phyloP scores from a whole-genome alignment of 2,329 filamentous ascomycete species.

The Ophiostoma sp. region DNA sequence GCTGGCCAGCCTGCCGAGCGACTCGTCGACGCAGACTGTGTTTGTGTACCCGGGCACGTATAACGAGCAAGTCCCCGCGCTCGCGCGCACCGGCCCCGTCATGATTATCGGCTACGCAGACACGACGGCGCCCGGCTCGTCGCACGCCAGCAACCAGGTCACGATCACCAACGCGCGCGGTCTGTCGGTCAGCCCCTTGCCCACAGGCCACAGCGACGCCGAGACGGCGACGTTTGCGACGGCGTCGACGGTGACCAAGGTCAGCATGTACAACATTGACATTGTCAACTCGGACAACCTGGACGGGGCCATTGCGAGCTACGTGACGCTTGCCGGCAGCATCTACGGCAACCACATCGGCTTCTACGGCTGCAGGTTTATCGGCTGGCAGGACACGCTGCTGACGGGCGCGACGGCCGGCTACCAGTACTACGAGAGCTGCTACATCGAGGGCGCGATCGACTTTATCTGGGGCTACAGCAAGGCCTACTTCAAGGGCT shows the following conservation, averaged over 20 bases:
- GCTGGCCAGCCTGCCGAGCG: constrained; percentile 40
- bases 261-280: constrained; percentile 50
- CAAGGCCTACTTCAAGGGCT: constrained; percentile 32
- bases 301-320: constrained; percentile 27
- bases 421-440: constrained; percentile 34
- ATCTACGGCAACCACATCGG: constrained; percentile 35
- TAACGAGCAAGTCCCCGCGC: constrained; percentile 37
- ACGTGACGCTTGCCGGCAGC: constrained; percentile 31
- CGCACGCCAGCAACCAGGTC: constrained; percentile 37
- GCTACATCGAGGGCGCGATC: constrained; percentile 34
- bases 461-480: constrained; percentile 27
- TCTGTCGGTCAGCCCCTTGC: constrained; percentile 38
- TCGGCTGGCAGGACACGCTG: constrained; percentile 34
- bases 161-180: constrained; percentile 36
- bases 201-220: constrained; percentile 35
- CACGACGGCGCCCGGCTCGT: constrained; percentile 36
- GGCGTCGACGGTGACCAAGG: constrained; percentile 39
- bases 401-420: constrained; percentile 29
- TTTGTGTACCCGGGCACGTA: constrained; percentile 38
- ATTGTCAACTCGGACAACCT: constrained; percentile 33
- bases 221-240: not conserved
- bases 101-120: constrained; percentile 30
- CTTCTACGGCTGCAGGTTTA: constrained; percentile 31
- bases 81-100: constrained; percentile 35
- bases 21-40: constrained; percentile 38